Percentiles rank a stretch among this genome's conserved stretches.
These are phyloP conservation scores for Triticum monococcum DNA, from an alignment of 176 grass and related monocot genomes.

Conservation along the genomic window DNA sequence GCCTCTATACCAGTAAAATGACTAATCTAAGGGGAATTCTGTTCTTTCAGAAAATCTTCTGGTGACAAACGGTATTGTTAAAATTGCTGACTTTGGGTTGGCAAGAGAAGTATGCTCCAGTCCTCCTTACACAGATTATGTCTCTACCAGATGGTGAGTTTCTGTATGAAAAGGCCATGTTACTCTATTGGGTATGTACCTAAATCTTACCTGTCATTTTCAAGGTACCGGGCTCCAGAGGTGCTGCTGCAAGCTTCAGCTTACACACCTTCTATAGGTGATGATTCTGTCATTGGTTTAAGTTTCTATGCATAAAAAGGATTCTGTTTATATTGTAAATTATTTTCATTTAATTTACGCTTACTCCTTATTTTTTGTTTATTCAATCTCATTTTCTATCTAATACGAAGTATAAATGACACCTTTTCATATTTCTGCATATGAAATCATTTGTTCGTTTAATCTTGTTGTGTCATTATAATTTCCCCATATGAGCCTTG, in stretches of 20 bases:
- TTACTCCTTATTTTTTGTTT: background rate
- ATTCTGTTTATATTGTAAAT: background rate
- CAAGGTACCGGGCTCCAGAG: slow-evolving; percentile 91
- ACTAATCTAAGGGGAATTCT: background rate
- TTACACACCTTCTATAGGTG: slow-evolving; percentile 89
- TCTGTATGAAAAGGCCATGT: background rate
- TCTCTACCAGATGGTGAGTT: slow-evolving; percentile 95
- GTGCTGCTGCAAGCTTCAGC: slow-evolving; percentile 64
- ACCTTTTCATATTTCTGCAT: background rate
- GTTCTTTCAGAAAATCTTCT: slow-evolving; percentile 70
- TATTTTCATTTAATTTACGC: background rate
- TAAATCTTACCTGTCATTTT: background rate
- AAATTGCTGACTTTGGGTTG: slow-evolving; percentile 97
- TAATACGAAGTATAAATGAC: background rate
- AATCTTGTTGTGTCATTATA: background rate
- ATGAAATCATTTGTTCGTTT: background rate
- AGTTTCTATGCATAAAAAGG: slow-evolving; percentile 1
- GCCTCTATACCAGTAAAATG: background rate
- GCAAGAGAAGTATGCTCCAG: slow-evolving; percentile 85
- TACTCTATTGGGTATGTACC: background rate
- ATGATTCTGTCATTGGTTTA: slow-evolving; percentile 12
- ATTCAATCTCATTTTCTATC: background rate
- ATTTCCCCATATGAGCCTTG: background rate
- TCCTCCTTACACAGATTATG: slow-evolving; percentile 96
- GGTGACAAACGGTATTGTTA: slow-evolving; percentile 62